Evolutionary conservation across 1,139 yeast species (phyloP).

Genomic region (Nematodospora anomalae): DNA sequence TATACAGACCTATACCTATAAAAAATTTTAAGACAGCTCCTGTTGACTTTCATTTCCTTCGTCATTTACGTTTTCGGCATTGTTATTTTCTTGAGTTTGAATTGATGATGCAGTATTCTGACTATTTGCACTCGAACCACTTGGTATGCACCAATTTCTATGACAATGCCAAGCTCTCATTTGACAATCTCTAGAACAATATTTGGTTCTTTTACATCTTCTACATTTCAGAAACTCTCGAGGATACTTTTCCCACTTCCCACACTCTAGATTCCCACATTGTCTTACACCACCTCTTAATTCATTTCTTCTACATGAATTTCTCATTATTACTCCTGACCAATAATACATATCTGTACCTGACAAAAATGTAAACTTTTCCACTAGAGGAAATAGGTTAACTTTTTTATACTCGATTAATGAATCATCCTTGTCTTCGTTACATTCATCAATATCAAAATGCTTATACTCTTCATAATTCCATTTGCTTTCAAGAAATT

Average conservation of each 20-base stretch:
- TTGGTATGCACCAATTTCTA: conserved; percentile 86
- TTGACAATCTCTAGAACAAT: conserved; percentile 92
- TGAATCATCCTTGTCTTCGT: conserved; percentile 49
- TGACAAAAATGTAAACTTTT: conserved; percentile 77
- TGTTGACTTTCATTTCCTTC: conserved; percentile 8
- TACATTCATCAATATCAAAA: conserved; percentile 51
- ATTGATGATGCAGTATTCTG: conserved; percentile 3
- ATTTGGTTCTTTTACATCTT: conserved; percentile 90
- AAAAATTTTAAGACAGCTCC: conserved; percentile 1
- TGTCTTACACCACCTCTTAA: conserved; percentile 86
- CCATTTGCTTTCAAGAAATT: conserved; percentile 38
- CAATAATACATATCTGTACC: conserved; percentile 85
- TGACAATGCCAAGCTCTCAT: conserved; percentile 90
- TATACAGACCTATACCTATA: not conserved
- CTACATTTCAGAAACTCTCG: conserved; percentile 94
- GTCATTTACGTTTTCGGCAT: not conserved
- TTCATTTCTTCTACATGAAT: conserved; percentile 91
- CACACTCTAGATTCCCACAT: conserved; percentile 91
- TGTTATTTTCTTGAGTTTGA: not conserved
- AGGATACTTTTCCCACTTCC: conserved; percentile 92
- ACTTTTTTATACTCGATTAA: conserved; percentile 53
- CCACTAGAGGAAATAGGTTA: conserved; percentile 87
- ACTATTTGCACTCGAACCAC: conserved; percentile 20
- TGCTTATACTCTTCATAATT: conserved; percentile 60
- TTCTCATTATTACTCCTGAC: conserved; percentile 97